Percentiles rank a stretch among this genome's conserved stretches.
These are phyloP conservation scores for Paraconiothyrium sp. DNA, from an alignment of 2,329 filamentous ascomycete genomes.

Conservation along the genomic window DNA sequence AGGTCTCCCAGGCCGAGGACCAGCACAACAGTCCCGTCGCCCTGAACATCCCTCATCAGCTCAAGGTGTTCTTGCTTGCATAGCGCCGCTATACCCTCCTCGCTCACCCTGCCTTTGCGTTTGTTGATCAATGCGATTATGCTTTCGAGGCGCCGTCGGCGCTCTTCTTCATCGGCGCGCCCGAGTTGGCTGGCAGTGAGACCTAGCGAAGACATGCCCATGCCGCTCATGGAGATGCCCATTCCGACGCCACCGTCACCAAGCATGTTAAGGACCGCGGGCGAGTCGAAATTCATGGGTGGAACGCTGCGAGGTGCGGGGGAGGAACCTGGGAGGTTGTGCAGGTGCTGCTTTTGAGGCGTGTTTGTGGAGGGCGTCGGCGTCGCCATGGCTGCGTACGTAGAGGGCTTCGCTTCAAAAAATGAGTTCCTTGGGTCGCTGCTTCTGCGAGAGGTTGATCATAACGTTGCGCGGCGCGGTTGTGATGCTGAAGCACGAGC, in stretches of 20 bases:
- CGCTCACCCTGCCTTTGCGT: conserved; percentile 75
- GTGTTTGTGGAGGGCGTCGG: conserved; percentile 50
- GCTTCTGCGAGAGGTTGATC: conserved; percentile 13
- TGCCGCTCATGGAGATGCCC: conserved; percentile 47
- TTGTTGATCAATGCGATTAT: conserved; percentile 73
- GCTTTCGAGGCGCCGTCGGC: conserved; percentile 62
- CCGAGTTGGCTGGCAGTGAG: conserved; percentile 50
- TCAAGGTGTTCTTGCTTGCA: conserved; percentile 72
- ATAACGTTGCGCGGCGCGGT: conserved; percentile 20
- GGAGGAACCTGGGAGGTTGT: conserved; percentile 45
- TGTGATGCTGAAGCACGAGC: conserved; percentile 13
- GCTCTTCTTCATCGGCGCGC: conserved; percentile 63
- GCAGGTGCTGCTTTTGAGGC: conserved; percentile 49
- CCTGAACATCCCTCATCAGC: conserved; percentile 47
- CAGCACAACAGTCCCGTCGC: conserved; percentile 43
- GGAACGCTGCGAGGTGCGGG: conserved; percentile 56
- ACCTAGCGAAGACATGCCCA: conserved; percentile 52
- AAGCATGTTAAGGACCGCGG: conserved; percentile 54
- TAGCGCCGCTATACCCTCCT: conserved; percentile 77
- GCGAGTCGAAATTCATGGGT: conserved; percentile 53
- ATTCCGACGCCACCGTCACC: conserved; percentile 53
- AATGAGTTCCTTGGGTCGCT: not conserved
- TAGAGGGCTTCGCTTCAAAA: not conserved
- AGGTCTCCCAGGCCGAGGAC: conserved; percentile 48
- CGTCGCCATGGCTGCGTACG: conserved; percentile 43